phyloP scores from a whole-genome alignment of 495 filamentous ascomycete genomes.

The Poronia punctata region DNA sequence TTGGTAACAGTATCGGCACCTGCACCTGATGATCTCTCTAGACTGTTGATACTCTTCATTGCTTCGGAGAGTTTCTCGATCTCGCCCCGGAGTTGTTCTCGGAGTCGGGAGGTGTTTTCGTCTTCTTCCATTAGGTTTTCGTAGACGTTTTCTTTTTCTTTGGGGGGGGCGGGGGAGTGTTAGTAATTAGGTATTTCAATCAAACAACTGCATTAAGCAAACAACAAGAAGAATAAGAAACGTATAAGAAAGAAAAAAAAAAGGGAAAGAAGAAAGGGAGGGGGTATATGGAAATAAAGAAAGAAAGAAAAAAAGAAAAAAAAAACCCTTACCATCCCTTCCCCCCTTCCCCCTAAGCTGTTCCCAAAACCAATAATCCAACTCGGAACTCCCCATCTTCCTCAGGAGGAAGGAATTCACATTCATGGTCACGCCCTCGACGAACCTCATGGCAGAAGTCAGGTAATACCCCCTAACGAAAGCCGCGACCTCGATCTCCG shows the following conservation, averaged over 20 bases:
- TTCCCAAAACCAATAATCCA: no score
- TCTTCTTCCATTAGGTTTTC: constrained; percentile 41
- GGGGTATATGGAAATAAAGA: no score
- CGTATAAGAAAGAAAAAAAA: no score
- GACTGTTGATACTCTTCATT: constrained; percentile 32
- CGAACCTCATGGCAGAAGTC: constrained; percentile 42
- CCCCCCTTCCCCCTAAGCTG: no score
- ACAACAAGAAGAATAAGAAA: no score
- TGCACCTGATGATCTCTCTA: constrained; percentile 12
- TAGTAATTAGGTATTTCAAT: constrained; percentile 1
- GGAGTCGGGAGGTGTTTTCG: constrained; percentile 24
- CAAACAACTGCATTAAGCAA: no score
- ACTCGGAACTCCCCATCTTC: no score
- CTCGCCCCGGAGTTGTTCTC: constrained; percentile 30
- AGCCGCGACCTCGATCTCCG: constrained; percentile 40
- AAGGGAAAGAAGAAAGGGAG: no score
- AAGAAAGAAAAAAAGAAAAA: no score
- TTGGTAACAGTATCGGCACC: not conserved
- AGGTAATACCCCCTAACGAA: constrained; percentile 49
- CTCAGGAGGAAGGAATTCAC: constrained; percentile 32
- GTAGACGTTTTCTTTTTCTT: constrained; percentile 27
- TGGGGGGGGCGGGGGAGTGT: not conserved
- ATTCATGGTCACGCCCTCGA: constrained; percentile 40
- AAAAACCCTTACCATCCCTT: no score
- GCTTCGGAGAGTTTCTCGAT: constrained; percentile 33